Evolutionary conservation across 352 stramenopile genomes (phyloP), one percentile per base, ranked within the genome.

Genomic region (Pythium brassicae): DNA sequence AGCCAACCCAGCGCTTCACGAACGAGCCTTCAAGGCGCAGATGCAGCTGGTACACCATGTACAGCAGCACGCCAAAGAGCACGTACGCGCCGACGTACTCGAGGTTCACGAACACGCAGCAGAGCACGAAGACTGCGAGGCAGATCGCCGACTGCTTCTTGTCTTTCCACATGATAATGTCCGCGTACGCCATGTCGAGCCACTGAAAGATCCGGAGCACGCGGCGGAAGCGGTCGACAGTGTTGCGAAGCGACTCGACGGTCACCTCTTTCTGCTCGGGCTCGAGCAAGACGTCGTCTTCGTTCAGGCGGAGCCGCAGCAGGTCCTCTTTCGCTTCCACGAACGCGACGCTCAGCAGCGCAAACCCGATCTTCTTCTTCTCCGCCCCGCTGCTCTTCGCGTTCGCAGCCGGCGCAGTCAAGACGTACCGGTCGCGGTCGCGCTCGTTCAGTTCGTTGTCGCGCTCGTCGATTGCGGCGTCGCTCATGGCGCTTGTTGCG

Each of bases 121-220:
- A 58, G 27, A 72, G 70, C 9, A 90, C 63, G 47, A 95, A 95
- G 23, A 69, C 47, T 37, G 60, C 47, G 34, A 95, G 76, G 50
- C 69, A 79, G 8, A 92, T 61, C 9, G 63, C 68, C 9, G 85
- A 95, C 53, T 89, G 92, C 52, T 79, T 84, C 51, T 78, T 87
- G 74, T 92, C 86, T 50, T 92, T 93, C 85, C 85, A 95, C 20
- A 81, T 76, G 54, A 95, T 95, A 17, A 95, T 72, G 32, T 85
- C 73, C 29, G 63, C 68, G 54, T 95, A 95, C 50, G 87, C 71
- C 20, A 79, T 71, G 56, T 93, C 85, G 46, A 89, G 61, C 62
- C 75, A 87, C 52, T 88, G 79, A n/a, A 92, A 76, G 4, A 73
- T 61, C 44, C 84, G 79, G 27, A 89, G 70, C 19, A 86, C 75